Evolutionary conservation across 2,329 filamentous ascomycete genomes (phyloP).

Genomic region (Fusarium sp.): DNA sequence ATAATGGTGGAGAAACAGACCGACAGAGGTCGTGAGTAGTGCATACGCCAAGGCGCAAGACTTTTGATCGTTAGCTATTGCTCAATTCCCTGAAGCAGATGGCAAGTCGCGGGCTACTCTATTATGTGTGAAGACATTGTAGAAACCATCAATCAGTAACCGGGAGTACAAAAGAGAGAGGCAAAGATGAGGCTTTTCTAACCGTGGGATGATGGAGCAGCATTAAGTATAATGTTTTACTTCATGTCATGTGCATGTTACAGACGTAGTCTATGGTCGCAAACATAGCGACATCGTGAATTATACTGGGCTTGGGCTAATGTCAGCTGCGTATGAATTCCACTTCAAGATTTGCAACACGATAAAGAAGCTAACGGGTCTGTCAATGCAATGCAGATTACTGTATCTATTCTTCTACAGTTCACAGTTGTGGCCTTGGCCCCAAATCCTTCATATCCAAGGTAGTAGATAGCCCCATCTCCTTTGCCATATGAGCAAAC

Average conservation of each 20-base stretch:
- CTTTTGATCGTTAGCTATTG: fast-evolving
- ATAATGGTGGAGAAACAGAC: too few species aligned
- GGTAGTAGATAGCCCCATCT: neutral
- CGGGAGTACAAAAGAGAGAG: neutral
- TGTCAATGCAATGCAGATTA: neutral
- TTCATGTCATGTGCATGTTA: too few species aligned
- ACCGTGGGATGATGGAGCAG: too few species aligned
- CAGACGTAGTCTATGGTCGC: too few species aligned
- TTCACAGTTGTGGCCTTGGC: neutral
- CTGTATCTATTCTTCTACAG: fast-evolving
- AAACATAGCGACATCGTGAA: neutral
- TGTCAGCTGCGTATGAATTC: neutral
- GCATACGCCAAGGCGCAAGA: neutral
- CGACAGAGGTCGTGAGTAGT: neutral
- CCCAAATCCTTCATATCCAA: neutral
- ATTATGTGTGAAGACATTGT: neutral
- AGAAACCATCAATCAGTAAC: neutral
- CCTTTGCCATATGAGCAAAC: neutral
- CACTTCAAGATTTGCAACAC: neutral
- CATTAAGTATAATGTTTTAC: neutral
- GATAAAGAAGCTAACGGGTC: neutral
- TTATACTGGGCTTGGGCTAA: neutral
- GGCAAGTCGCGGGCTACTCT: too few species aligned
- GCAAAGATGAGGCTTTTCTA: too few species aligned
- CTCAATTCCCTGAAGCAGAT: neutral